A percentile compares a stretch with the other conserved stretches of the same genome.
Conservation (phyloP, 495 filamentous ascomycete genomes). For the Amphirosellinia nigrospora region DNA sequence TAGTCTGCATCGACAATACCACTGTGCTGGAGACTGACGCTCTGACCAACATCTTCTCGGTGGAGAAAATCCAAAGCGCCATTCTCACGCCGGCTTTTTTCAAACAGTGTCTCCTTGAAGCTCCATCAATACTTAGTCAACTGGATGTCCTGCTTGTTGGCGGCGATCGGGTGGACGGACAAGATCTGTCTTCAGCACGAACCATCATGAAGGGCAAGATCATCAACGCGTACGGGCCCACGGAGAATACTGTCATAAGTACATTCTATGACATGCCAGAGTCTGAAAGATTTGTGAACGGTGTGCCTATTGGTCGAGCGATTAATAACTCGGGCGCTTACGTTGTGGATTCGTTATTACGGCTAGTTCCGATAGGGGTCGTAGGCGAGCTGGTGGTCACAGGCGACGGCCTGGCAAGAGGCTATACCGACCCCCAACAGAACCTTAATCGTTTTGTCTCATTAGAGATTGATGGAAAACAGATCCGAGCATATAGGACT, state of each 20-base stretch:
- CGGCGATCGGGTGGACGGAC: slow-evolving; percentile 1
- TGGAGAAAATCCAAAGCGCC: not conserved
- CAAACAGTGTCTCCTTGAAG: not conserved
- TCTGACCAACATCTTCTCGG: not conserved
- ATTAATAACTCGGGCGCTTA: slow-evolving; percentile 29
- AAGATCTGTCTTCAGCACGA: slow-evolving; percentile 14
- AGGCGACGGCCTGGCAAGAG: slow-evolving; percentile 25
- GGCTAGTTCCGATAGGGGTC: slow-evolving; percentile 20
- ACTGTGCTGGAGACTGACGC: slow-evolving; percentile 19
- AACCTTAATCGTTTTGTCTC: not conserved
- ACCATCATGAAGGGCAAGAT: slow-evolving; percentile 41
- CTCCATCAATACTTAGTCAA: not conserved
- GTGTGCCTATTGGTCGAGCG: slow-evolving; percentile 23
- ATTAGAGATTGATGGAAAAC: not conserved
- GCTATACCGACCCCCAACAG: slow-evolving; percentile 5
- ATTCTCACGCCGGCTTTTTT: slow-evolving; percentile 3
- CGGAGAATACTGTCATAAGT: slow-evolving; percentile 52
- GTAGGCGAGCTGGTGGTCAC: slow-evolving; percentile 29
- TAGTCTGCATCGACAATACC: slow-evolving; percentile 22
- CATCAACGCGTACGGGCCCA: slow-evolving; percentile 62
- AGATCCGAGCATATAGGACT: slow-evolving; percentile 6
- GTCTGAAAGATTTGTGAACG: slow-evolving; percentile 13
- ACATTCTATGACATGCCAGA: slow-evolving; percentile 35
- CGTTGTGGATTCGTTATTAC: slow-evolving; percentile 15
- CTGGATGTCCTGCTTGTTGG: slow-evolving; percentile 2